Base-by-base conservation (phyloP, 2,329 filamentous ascomycete species). In the Cercospora nicotianae region DNA sequence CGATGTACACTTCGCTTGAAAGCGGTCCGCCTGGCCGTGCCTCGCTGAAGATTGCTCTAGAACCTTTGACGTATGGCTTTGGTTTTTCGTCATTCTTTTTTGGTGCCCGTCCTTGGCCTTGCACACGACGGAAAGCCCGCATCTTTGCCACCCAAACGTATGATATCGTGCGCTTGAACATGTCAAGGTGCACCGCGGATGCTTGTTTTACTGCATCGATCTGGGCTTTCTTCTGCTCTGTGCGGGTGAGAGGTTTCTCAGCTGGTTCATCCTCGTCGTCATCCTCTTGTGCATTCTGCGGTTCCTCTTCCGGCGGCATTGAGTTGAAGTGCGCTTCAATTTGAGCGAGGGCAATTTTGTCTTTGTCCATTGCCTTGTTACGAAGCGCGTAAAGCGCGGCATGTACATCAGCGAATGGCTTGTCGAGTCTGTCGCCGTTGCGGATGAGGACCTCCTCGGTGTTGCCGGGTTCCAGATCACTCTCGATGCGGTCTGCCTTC, bases 131-230 rank as follows among this genome's bases (percentile, higher is more conserved):
- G 87, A 97, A 97, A 3, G 94, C 91, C 61, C 95, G 90, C 81
- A 97, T 96, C 67, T 98, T 84, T 16, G 93, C 93, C 75, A 98
- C 96, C 95, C 95, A 99, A 4, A 93, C 90, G 75, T 93, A 94
- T 0, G 95, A 96, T 65, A 99, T 90, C 1, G 92, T 94, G 74
- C 91, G 90, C 51, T 91, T 94, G 23, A 98, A 85, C 16, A 91
- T 84, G 30, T 90, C 89, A 36, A 90, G 88, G 76, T 97, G 92
- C 5, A 87, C 86, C 7, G 88, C 87, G 75, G 91, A 91, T 10
- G 89, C 89, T 68, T 91, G 87, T 75, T 85, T 83, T 53, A 89
- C 83, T 5, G 83, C 83, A 64, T 87, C 83, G 53, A 89, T 83
- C 72, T 89, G 85, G 18, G 79, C 78, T 42, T 85, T 80, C 67